Evolutionary conservation across 129 eudicot species (phyloP).

Genomic region (Calendula officinalis): DNA sequence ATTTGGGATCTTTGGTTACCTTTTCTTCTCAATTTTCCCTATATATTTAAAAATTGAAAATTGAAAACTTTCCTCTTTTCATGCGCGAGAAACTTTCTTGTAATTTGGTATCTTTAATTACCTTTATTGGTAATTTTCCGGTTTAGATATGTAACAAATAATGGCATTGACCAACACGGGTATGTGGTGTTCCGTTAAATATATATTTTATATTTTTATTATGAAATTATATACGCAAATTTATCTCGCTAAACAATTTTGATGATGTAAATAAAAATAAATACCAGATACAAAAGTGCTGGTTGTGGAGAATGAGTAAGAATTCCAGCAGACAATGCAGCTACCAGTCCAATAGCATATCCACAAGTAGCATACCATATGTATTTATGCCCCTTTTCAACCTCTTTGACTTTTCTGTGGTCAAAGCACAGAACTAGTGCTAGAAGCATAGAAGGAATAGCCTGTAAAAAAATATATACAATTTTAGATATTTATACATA

Average conservation of each 20-base stretch:
- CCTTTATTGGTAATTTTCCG: too few relatives aligned
- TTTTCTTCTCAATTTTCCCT: too few relatives aligned
- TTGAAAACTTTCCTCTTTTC: too few relatives aligned
- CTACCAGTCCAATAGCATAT: constrained; percentile 73
- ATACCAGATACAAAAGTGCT: constrained; percentile 93
- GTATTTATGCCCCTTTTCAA: constrained; percentile 64
- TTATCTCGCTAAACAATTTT: background rate
- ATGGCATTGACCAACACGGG: background rate
- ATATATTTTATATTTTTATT: background rate
- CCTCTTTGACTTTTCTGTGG: constrained; percentile 64
- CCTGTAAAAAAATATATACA: constrained; percentile 51
- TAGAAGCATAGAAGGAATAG: constrained; percentile 96
- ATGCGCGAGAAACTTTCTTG: too few relatives aligned
- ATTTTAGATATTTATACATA: background rate
- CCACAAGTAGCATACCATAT: constrained; percentile 82
- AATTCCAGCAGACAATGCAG: constrained; percentile 87
- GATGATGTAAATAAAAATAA: constrained; percentile 6
- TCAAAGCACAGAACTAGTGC: constrained; percentile 92
- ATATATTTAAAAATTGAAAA: too few relatives aligned
- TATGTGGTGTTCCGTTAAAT: background rate
- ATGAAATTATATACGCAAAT: constrained; percentile 1
- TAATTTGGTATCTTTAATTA: too few relatives aligned
- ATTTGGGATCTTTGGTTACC: too few relatives aligned
- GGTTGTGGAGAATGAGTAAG: constrained; percentile 95
- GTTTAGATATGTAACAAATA: background rate